These are phyloP conservation scores for Calonectria ilicicola DNA, from an alignment of 2,329 filamentous ascomycete genomes.

Conservation along the genomic window DNA sequence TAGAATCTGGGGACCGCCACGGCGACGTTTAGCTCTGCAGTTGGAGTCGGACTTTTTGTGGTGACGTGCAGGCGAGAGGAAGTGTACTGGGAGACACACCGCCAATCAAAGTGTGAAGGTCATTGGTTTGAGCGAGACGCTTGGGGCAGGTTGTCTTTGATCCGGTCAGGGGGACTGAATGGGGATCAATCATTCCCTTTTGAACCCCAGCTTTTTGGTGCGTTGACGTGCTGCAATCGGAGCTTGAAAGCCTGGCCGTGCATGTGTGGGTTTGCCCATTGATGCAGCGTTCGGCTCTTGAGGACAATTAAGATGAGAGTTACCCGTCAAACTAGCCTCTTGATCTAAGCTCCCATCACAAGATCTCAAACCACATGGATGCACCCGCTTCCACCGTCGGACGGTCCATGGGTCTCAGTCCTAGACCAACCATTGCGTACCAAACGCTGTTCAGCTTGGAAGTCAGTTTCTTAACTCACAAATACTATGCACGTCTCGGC, in stretches of 20 bases:
- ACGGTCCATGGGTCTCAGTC: conserved; percentile 1
- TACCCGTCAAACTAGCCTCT: not conserved
- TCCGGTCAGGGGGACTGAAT: conserved; percentile 24
- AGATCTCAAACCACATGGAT: not conserved
- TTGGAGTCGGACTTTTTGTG: conserved; percentile 8
- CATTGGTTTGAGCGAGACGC: conserved; percentile 29
- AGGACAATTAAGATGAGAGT: not conserved
- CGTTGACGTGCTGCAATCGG: conserved; percentile 7
- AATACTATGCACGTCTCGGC: conserved; percentile 9
- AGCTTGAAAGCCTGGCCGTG: not conserved
- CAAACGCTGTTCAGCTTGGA: conserved; percentile 2
- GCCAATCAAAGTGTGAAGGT: conserved; percentile 35
- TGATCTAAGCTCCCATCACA: not conserved
- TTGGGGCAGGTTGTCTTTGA: conserved; percentile 37
- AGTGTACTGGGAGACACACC: conserved; percentile 23
- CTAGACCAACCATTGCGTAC: conserved; percentile 20
- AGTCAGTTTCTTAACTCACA: conserved; percentile 8
- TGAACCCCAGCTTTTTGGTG: conserved; percentile 5
- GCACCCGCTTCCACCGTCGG: not conserved
- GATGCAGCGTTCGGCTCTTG: not conserved
- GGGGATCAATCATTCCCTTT: conserved; percentile 9
- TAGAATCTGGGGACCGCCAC: conserved; percentile 21
- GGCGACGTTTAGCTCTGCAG: conserved; percentile 22
- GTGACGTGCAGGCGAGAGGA: conserved; percentile 36
- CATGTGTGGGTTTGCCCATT: not conserved